phyloP scores from a whole-genome alignment of 23 red algal species.

The Gracilaria caudata region DNA sequence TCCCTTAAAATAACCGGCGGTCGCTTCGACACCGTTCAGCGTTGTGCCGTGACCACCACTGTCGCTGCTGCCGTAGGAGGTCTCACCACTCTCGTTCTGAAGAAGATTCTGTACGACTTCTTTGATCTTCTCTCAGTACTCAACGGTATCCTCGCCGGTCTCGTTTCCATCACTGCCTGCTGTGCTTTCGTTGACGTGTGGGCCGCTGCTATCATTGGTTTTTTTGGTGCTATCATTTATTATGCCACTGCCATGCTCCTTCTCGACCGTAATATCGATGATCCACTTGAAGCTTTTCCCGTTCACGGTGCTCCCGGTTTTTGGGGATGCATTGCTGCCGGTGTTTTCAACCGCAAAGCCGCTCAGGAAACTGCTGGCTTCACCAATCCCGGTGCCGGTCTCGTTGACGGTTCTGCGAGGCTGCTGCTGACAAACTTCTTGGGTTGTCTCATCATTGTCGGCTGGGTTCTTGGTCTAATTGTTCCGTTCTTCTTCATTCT shows the following conservation, averaged over 20 bases:
- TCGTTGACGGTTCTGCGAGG: conserved; percentile 73
- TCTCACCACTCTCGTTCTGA: conserved; percentile 65
- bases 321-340: conserved; percentile 77
- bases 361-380: conserved; percentile 61
- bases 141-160: conserved; percentile 86
- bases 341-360: conserved; percentile 65
- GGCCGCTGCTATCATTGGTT: conserved; percentile 76
- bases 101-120: conserved; percentile 58
- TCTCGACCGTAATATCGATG: conserved; percentile 77
- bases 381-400: conserved; percentile 39
- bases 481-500: conserved; percentile 66
- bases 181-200: conserved; percentile 84
- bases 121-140: conserved; percentile 79
- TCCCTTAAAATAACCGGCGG: conserved; percentile 62
- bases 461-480: conserved; percentile 58
- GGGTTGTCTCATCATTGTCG: conserved; percentile 55
- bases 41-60: conserved; percentile 83
- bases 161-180: conserved; percentile 85
- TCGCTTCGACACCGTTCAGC: conserved; percentile 21
- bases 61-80: conserved; percentile 73
- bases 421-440: conserved; percentile 76
- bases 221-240: conserved; percentile 80
- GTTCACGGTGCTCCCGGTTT: conserved; percentile 83
- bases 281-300: conserved; percentile 90
- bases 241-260: conserved; percentile 59